Percentiles rank a stretch among this genome's conserved stretches.
phyloP scores from a whole-genome alignment of 371 early-diverging fungal species.

The Chytridium lagenaria region DNA sequence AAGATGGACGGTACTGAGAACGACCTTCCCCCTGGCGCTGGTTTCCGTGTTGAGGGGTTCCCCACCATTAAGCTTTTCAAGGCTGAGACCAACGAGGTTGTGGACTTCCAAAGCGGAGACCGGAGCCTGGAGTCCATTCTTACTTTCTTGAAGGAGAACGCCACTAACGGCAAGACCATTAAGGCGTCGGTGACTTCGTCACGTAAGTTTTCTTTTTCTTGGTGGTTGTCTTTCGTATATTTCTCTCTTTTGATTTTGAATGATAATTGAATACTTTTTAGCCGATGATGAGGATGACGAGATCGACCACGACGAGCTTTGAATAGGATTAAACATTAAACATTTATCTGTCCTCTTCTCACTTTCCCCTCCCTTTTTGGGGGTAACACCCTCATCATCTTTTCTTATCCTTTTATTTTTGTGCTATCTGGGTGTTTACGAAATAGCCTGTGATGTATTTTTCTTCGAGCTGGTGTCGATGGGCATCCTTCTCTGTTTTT shows the following conservation, averaged over 20 bases:
- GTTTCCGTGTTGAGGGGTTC: constrained; percentile 87
- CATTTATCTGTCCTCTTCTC: too few species aligned
- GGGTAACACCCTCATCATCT: too few species aligned
- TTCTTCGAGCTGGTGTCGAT: too few species aligned
- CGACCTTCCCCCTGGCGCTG: constrained; percentile 81
- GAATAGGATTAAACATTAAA: too few species aligned
- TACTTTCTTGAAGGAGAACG: constrained; percentile 76
- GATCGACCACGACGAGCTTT: constrained; percentile 67
- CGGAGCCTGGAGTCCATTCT: constrained; percentile 78
- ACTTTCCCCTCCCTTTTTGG: not conserved
- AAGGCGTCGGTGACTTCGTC: constrained; percentile 7
- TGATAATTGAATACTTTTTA: constrained; percentile 7
- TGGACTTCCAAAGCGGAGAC: constrained; percentile 82
- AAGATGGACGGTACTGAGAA: constrained; percentile 96
- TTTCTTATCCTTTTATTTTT: too few species aligned
- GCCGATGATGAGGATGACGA: constrained; percentile 52
- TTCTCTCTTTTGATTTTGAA: not conserved
- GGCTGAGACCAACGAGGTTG: constrained; percentile 78
- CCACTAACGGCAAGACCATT: constrained; percentile 33
- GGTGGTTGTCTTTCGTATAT: not conserved
- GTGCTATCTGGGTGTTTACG: too few species aligned
- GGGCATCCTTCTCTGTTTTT: too few species aligned
- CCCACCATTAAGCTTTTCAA: constrained; percentile 94
- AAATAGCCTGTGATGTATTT: too few species aligned
- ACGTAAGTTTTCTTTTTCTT: not conserved